Evolutionary conservation across 2,329 filamentous ascomycete species (phyloP), one percentile per base, ranked within the genome.

Genomic region (Emericellopsis cladophorae): DNA sequence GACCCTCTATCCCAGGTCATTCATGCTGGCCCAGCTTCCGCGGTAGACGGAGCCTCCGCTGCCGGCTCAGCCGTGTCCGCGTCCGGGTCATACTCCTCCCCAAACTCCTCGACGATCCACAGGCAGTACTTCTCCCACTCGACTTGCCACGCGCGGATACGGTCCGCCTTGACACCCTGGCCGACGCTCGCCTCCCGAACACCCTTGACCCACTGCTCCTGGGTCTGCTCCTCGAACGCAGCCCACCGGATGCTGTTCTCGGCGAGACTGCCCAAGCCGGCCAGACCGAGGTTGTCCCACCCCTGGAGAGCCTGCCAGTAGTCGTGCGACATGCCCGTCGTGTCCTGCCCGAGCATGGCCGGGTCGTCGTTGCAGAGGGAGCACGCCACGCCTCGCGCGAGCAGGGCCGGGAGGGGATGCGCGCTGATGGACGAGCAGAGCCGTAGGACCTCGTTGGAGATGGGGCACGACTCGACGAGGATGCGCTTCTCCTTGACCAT

Each of bases 211-310:
- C 89, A 95, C 36, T 81, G 76, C 7, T 77, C 72, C 10, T 73
- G 59, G 16, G 62, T 72, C 56, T 87, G 78, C 50, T 95, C 88
- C 55, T 94, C 87, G 51, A 89, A 93, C 18, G 81, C 83, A 8
- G 87, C 82, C 86, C 87, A 96, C 33, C 85, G 74, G 36, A 96
- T 79, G 48, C 86, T 93, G 55, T 95, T 96, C 68, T 96, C 88
- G 0, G 88, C 90, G 50, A 98, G 69, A 43, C 81, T 84, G 0
- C 84, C 90, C 40, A 96, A 63, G 0, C 89, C 90, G 10, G 85
- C 87, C 3, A 96, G 69, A 1, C 89, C 92, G 12, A 95, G 73
- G 54, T 93, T 95, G 44, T 94, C 82, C 76, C 89, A 92, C 0
- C 85, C 89, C 60, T 95, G 88, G 16, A 95, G 65, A 2, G 84